A percentile compares a stretch with the other conserved stretches of the same genome.
These are phyloP conservation scores for Candida boleticola DNA, from an alignment of 805 yeast species.

Conservation along the genomic window DNA sequence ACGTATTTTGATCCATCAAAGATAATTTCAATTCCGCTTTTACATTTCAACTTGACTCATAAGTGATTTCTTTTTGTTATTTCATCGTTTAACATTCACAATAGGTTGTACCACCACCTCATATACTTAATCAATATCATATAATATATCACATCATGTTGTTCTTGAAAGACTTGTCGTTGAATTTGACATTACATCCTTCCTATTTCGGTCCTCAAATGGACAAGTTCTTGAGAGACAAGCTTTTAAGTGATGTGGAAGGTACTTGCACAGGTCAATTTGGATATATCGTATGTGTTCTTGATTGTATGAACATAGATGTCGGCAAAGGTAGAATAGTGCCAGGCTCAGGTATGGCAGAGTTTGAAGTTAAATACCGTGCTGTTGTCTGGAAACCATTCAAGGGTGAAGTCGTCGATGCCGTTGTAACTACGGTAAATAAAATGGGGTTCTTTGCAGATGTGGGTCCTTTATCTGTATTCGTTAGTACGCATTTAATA, in stretches of 20 bases:
- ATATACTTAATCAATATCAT: too few species aligned
- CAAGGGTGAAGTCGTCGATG: slow-evolving; percentile 98
- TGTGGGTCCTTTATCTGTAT: slow-evolving; percentile 94
- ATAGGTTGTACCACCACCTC: too few species aligned
- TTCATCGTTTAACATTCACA: too few species aligned
- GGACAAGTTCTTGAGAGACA: slow-evolving; percentile 89
- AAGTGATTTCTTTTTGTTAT: too few species aligned
- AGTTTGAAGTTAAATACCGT: slow-evolving; percentile 90
- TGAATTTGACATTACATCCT: slow-evolving; percentile 92
- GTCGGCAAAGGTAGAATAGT: slow-evolving; percentile 92
- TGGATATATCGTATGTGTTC: slow-evolving; percentile 94
- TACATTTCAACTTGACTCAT: too few species aligned
- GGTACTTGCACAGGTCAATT: slow-evolving; percentile 99
- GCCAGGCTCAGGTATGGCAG: slow-evolving; percentile 92
- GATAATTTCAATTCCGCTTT: too few species aligned
- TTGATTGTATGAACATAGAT: slow-evolving; percentile 91
- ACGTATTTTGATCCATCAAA: neutral
- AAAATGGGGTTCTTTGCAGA: slow-evolving; percentile 97
- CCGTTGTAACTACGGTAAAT: slow-evolving; percentile 88
- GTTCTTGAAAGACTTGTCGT: slow-evolving; percentile 77
- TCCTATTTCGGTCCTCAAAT: slow-evolving; percentile 97
- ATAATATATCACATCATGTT: slow-evolving; percentile 28
- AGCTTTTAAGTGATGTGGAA: slow-evolving; percentile 91
- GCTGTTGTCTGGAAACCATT: slow-evolving; percentile 99
- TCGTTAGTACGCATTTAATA: slow-evolving; percentile 90